phyloP scores from a whole-genome alignment of 139 green algal genomes.

The Ettlia oleoabundans region DNA sequence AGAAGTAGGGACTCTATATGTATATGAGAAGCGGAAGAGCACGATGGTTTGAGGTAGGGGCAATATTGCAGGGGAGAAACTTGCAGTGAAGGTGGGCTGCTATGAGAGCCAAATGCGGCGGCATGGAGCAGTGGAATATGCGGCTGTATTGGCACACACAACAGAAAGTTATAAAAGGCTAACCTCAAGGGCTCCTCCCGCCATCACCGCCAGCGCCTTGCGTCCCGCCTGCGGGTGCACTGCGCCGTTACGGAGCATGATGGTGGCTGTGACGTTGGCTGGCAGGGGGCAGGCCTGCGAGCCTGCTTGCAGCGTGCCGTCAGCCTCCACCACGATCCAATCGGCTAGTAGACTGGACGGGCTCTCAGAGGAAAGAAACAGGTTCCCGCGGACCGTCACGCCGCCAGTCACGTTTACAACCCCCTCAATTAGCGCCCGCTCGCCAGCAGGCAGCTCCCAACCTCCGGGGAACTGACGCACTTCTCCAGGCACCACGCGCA shows the following conservation, averaged over 20 bases:
- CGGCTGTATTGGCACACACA: neutral
- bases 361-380: conserved; percentile 2
- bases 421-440: neutral
- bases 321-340: neutral
- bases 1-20: too few species aligned
- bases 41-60: too few species aligned
- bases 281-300: conserved; percentile 4
- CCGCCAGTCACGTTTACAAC: neutral
- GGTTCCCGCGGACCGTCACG: neutral
- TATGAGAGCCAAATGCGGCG: too few species aligned
- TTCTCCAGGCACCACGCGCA: neutral
- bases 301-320: neutral
- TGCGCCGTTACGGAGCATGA: neutral
- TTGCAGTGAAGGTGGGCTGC: too few species aligned
- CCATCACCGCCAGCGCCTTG: conserved; percentile 10
- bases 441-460: neutral
- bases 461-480: neutral
- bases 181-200: conserved; percentile 3
- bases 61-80: too few species aligned
- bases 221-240: neutral
- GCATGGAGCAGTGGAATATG: too few species aligned
- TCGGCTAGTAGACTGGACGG: conserved; percentile 2
- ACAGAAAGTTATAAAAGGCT: neutral
- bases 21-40: too few species aligned
- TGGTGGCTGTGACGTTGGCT: neutral